Conservation (phyloP, 495 filamentous ascomycete genomes). For the Aspergillus heteromorphus region DNA sequence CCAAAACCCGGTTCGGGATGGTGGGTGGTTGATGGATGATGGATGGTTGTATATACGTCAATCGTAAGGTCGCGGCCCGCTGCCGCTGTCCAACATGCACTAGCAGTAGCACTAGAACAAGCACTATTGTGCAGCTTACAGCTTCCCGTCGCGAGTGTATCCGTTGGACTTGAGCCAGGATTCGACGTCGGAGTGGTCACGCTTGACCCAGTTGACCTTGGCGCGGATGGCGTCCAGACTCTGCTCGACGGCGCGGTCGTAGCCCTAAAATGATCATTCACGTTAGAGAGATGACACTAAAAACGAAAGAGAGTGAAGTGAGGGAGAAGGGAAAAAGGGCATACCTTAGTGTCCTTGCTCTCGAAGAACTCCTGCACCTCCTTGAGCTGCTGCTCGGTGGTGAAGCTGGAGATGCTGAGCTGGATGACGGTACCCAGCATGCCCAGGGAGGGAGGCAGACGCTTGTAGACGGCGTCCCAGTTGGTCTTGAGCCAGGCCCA, state of each 20-base stretch:
- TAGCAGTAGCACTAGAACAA: too few species aligned
- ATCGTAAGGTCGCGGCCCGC: too few species aligned
- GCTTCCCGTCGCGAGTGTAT: constrained; percentile 43
- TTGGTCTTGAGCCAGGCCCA: constrained; percentile 81
- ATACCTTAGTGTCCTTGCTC: constrained; percentile 70
- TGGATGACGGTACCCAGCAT: constrained; percentile 84
- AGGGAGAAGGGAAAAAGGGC: constrained; percentile 3
- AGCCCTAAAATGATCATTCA: too few species aligned
- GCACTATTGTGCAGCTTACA: constrained; percentile 24
- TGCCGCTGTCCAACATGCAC: too few species aligned
- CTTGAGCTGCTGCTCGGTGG: constrained; percentile 64
- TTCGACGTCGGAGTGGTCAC: constrained; percentile 57
- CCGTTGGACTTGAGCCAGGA: constrained; percentile 55
- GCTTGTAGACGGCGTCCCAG: constrained; percentile 76
- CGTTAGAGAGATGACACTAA: too few species aligned
- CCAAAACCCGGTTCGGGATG: too few species aligned
- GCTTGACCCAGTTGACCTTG: constrained; percentile 57
- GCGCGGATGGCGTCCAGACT: constrained; percentile 55
- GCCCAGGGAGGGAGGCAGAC: constrained; percentile 67
- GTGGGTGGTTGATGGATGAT: too few species aligned
- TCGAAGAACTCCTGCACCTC: constrained; percentile 77
- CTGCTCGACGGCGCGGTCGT: constrained; percentile 57
- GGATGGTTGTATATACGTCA: too few species aligned
- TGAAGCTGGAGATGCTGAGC: constrained; percentile 80
- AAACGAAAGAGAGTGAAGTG: neutral